Conservation (phyloP, 2,329 filamentous ascomycete genomes). For the Stylonectria norvegica region DNA sequence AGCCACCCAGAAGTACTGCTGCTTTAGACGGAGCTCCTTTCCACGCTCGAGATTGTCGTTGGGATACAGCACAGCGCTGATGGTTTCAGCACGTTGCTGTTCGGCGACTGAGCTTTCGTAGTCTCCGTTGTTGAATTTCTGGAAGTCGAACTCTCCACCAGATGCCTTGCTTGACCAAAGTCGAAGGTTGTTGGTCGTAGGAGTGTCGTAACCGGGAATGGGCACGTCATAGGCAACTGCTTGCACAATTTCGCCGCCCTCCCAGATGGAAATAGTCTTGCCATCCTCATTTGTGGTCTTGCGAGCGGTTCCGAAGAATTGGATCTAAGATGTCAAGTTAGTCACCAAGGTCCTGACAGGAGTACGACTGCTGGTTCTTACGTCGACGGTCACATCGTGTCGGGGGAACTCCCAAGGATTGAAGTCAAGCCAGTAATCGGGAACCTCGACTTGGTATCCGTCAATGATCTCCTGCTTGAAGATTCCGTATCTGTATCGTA, state of each 20-base stretch:
- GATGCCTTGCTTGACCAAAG: constrained; percentile 98
- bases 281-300: constrained; percentile 74
- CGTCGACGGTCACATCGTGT: constrained; percentile 90
- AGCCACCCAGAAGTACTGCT: constrained; percentile 99
- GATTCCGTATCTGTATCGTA: constrained; percentile 94
- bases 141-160: constrained; percentile 97
- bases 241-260: constrained; percentile 87
- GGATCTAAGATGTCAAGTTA: constrained; percentile 52
- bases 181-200: constrained; percentile 92
- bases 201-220: constrained; percentile 85
- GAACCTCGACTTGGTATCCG: constrained; percentile 96
- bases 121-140: constrained; percentile 97
- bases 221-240: constrained; percentile 92
- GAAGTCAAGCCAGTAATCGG: constrained; percentile 98
- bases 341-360: background rate
- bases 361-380: constrained; percentile 35
- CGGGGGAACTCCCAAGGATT: constrained; percentile 99
- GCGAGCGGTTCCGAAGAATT: constrained; percentile 86
- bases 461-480: constrained; percentile 99
- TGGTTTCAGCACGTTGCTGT: constrained; percentile 97
- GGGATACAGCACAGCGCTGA: constrained; percentile 94
- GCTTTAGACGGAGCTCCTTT: constrained; percentile 95
- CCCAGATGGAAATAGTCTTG: constrained; percentile 74
- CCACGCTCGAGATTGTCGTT: constrained; percentile 96
- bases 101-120: constrained; percentile 98